phyloP scores from a whole-genome alignment of 768 basidiomycete species.

The Mycena polygramma region DNA sequence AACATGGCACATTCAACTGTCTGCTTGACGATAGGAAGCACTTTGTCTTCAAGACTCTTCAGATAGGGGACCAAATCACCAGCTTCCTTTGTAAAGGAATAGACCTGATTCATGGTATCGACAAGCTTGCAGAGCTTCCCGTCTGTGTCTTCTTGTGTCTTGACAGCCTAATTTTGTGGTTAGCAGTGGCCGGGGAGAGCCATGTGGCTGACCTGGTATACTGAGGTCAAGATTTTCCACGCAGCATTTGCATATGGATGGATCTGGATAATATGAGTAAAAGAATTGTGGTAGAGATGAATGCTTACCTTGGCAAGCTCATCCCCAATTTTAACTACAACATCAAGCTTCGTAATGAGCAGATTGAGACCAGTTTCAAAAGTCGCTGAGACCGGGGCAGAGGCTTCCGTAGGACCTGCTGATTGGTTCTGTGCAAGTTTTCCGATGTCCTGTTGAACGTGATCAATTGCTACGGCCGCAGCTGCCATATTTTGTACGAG shows the following conservation, averaged over 20 bases:
- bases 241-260: conserved; percentile 9
- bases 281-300: too few relatives aligned
- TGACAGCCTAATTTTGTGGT: conserved; percentile 40
- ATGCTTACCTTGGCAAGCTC: too few relatives aligned
- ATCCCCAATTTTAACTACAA: too few relatives aligned
- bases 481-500: too few relatives aligned
- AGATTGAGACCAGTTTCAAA: too few relatives aligned
- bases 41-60: conserved; percentile 42
- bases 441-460: too few relatives aligned
- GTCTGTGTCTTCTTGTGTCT: conserved; percentile 45
- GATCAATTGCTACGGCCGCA: too few relatives aligned
- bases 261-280: too few relatives aligned
- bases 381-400: too few relatives aligned
- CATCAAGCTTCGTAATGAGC: too few relatives aligned
- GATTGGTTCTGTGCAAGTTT: too few relatives aligned
- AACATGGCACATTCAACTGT: conserved; percentile 54
- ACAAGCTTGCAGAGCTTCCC: conserved; percentile 42
- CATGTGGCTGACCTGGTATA: neutral
- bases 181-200: neutral
- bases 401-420: too few relatives aligned
- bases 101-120: conserved; percentile 47
- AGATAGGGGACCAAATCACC: conserved; percentile 45
- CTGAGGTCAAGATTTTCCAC: conserved; percentile 4
- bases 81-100: conserved; percentile 47
- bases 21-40: conserved; percentile 45